Base-by-base conservation (phyloP, 331 rosid species). In the Pyrus hybrid region DNA sequence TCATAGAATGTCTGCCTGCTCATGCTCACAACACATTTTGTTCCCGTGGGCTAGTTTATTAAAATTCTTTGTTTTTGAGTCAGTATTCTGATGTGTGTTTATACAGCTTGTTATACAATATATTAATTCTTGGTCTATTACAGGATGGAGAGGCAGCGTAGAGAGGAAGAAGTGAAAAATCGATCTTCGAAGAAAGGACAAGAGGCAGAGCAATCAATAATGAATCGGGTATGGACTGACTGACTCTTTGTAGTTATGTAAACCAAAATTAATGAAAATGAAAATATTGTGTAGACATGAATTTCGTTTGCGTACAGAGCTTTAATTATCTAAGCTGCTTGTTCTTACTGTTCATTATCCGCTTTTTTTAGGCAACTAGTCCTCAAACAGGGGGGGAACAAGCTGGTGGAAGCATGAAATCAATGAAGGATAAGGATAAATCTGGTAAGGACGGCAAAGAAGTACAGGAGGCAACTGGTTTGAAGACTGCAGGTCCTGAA, bases 81-180 rank as follows among this genome's bases (percentile, higher is more conserved):
- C 22, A 20, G 17, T 32, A 43, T 60, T 41, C 37, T 37, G 21
- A 28, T 41, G 30, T 56, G 37, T 10, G 7, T 72, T 41, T 41
- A 11, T 53, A 57, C 41, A 56, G 51, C 60, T 51, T 73, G 13
- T 43, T 63, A 68, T 74, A 30, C 56, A 10, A 21, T 60, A 25
- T 62, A 22, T 70, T 12, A 73, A 63, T 47, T 79, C 32, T 73
- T 79, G 78, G 30, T 80, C 51, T 26, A 29, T 57, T 47, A 35
- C 81, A 94, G 99, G 83, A 92, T 94, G 99, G 99, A 94, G 85
- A 88, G 99, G 75, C 99, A 94, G 80, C 90, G 99, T 13, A 89
- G 96, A 49, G 99, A 94, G 87, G 97, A 94, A 64, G 99, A 94
- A 78, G 81, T 94, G 64, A 94, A 87, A 79, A 83, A 78, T 20